Evolutionary conservation across 176 grass and related monocot genomes (phyloP).

Genomic region (Carex myosuroides): DNA sequence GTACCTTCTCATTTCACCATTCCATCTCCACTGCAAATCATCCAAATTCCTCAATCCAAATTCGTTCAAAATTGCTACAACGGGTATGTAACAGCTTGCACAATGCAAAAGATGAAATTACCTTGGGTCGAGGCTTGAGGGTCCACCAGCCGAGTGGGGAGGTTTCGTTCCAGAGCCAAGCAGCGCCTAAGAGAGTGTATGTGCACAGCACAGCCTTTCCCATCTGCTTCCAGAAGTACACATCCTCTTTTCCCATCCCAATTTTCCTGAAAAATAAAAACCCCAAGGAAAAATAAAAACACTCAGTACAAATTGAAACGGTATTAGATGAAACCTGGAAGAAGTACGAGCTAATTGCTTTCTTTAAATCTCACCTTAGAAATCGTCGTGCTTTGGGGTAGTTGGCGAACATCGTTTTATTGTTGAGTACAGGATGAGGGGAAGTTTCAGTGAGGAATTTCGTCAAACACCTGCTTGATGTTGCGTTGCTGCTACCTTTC

Average conservation of each 20-base stretch:
- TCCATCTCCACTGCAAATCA: too few relatives aligned
- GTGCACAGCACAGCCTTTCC: slow-evolving; percentile 69
- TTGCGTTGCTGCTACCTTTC: not conserved
- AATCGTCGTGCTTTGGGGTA: slow-evolving; percentile 43
- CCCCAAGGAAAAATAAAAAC: not conserved
- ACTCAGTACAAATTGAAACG: not conserved
- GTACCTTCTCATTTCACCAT: too few relatives aligned
- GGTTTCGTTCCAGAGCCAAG: slow-evolving; percentile 73
- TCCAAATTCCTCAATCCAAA: too few relatives aligned
- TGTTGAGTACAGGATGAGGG: not conserved
- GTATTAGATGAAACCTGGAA: not conserved
- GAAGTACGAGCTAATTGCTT: not conserved
- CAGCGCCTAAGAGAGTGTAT: slow-evolving; percentile 44
- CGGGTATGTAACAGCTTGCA: too few relatives aligned
- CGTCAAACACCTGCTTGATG: slow-evolving; percentile 6
- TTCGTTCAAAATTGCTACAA: too few relatives aligned
- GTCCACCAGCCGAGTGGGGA: slow-evolving; percentile 81
- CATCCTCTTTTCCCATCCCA: slow-evolving; percentile 52
- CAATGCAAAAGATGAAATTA: not conserved
- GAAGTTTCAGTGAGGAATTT: slow-evolving; percentile 17
- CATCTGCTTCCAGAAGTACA: slow-evolving; percentile 80
- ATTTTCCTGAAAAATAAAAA: slow-evolving; percentile 31
- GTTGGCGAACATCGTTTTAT: slow-evolving; percentile 33
- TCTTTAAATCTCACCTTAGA: slow-evolving; percentile 32
- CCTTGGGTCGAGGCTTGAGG: slow-evolving; percentile 71